Percentiles rank a stretch among this genome's conserved stretches.
Conservation (phyloP, 2,329 filamentous ascomycete genomes). For the Sclerotinia borealis region DNA sequence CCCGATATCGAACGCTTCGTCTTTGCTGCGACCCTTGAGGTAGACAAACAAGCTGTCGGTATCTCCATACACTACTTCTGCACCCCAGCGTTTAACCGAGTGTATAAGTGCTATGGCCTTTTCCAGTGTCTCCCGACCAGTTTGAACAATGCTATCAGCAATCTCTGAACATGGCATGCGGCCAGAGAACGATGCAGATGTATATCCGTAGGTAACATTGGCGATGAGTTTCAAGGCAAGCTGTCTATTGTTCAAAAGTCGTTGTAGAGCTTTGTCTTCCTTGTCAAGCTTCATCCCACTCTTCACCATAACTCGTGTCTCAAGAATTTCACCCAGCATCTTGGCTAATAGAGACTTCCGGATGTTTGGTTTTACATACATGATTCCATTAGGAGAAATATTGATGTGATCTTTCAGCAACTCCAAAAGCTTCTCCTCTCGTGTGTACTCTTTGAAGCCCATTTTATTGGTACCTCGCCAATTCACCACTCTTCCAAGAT, state of each 20-base stretch:
- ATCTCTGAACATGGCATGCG: slow-evolving; percentile 98
- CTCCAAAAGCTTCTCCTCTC: slow-evolving; percentile 67
- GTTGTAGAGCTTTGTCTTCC: slow-evolving; percentile 77
- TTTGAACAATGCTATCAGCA: slow-evolving; percentile 96
- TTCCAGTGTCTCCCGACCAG: slow-evolving; percentile 88
- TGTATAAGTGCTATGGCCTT: slow-evolving; percentile 91
- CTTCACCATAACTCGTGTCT: slow-evolving; percentile 97
- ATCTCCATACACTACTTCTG: slow-evolving; percentile 96
- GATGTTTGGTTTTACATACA: slow-evolving; percentile 81
- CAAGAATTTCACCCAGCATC: slow-evolving; percentile 93
- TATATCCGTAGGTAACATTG: slow-evolving; percentile 98
- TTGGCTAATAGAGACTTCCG: slow-evolving; percentile 88
- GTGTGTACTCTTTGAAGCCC: slow-evolving; percentile 83
- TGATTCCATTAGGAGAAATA: slow-evolving; percentile 91
- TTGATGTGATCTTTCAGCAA: slow-evolving; percentile 82
- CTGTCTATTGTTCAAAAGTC: slow-evolving; percentile 86
- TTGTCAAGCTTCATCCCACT: slow-evolving; percentile 92
- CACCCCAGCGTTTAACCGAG: slow-evolving; percentile 78
- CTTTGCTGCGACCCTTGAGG: slow-evolving; percentile 77
- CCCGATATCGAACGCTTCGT: slow-evolving; percentile 87
- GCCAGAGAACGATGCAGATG: slow-evolving; percentile 92
- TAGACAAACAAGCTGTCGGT: slow-evolving; percentile 93
- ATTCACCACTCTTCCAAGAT: slow-evolving; percentile 73
- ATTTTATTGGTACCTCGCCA: slow-evolving; percentile 95
- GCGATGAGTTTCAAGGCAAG: slow-evolving; percentile 91